Evolutionary conservation across 768 basidiomycete species (phyloP).

Genomic region (Russula sp.): DNA sequence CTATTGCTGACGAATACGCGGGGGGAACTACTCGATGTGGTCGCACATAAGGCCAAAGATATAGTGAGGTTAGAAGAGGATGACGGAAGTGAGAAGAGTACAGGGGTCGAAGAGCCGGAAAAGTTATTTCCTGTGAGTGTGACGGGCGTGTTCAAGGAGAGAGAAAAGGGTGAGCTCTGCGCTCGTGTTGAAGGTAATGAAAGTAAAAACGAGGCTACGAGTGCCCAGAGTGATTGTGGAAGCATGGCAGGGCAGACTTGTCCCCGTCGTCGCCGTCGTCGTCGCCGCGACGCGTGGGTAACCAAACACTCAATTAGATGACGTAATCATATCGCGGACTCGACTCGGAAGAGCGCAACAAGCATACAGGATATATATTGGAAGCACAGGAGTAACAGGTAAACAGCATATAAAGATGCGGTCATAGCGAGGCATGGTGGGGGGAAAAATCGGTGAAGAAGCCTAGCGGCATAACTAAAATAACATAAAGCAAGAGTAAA

Average conservation of each 20-base stretch:
- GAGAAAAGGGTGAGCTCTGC: neutral
- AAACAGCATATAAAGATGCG: neutral
- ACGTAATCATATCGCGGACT: constrained; percentile 11
- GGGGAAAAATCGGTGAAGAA: neutral
- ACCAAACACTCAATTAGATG: neutral
- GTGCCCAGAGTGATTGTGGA: neutral
- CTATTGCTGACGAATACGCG: constrained; percentile 58
- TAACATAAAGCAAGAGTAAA: neutral
- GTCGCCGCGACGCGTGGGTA: neutral
- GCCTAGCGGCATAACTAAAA: neutral
- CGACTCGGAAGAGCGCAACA: no score
- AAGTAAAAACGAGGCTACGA: neutral
- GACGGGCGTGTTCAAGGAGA: constrained; percentile 4
- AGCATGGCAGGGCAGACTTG: neutral
- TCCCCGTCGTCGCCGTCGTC: neutral
- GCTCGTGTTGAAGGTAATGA: neutral
- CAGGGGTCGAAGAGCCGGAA: constrained; percentile 16
- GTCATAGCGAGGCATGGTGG: neutral
- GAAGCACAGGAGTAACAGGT: neutral
- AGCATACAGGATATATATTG: neutral
- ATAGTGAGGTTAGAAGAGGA: constrained; percentile 27
- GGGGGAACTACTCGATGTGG: constrained; percentile 30
- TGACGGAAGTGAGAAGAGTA: constrained; percentile 28
- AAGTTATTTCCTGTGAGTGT: constrained; percentile 13
- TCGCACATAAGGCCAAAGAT: constrained; percentile 33